These are phyloP conservation scores for Myxozyma melibiosi DNA, from an alignment of 805 yeast genomes.

Conservation along the genomic window DNA sequence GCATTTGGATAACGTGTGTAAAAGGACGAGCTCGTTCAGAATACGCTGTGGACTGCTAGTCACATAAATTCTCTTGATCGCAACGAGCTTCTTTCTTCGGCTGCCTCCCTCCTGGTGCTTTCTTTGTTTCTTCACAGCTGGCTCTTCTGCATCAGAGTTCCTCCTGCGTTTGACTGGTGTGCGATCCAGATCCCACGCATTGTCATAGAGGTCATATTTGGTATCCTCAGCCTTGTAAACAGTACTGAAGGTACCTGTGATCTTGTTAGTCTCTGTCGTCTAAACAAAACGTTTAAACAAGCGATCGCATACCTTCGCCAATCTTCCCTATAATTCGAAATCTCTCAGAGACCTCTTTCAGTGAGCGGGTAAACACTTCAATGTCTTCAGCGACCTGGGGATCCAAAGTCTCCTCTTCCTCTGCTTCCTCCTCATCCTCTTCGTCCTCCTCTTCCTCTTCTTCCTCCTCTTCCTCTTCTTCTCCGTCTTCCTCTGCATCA, in stretches of 20 bases:
- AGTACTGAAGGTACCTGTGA: slow-evolving; percentile 58
- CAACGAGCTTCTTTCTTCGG: slow-evolving; percentile 55
- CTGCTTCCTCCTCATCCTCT: slow-evolving; percentile 22
- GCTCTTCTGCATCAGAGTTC: background rate
- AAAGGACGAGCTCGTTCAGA: slow-evolving; percentile 77
- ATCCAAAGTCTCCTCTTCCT: slow-evolving; percentile 33
- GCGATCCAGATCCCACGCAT: slow-evolving; percentile 39
- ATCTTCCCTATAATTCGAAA: slow-evolving; percentile 59
- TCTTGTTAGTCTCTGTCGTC: background rate
- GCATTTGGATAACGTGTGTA: slow-evolving; percentile 58
- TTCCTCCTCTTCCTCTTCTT: slow-evolving; percentile 15
- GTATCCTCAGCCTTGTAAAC: slow-evolving; percentile 64
- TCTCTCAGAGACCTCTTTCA: slow-evolving; percentile 54
- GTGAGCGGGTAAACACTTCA: slow-evolving; percentile 54
- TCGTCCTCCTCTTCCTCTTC: slow-evolving; percentile 14
- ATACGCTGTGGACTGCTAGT: slow-evolving; percentile 94
- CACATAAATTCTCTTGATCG: slow-evolving; percentile 89
- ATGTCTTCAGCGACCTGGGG: slow-evolving; percentile 63
- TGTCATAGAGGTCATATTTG: slow-evolving; percentile 43
- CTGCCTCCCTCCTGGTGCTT: background rate
- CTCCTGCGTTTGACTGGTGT: slow-evolving; percentile 42
- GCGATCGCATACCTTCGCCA: slow-evolving; percentile 49
- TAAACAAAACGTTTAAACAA: too few relatives aligned
- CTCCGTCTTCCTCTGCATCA: slow-evolving; percentile 11
- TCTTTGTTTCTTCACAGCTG: background rate